Conservation (phyloP, 306 rosid genomes). For the Vigna radiata region DNA sequence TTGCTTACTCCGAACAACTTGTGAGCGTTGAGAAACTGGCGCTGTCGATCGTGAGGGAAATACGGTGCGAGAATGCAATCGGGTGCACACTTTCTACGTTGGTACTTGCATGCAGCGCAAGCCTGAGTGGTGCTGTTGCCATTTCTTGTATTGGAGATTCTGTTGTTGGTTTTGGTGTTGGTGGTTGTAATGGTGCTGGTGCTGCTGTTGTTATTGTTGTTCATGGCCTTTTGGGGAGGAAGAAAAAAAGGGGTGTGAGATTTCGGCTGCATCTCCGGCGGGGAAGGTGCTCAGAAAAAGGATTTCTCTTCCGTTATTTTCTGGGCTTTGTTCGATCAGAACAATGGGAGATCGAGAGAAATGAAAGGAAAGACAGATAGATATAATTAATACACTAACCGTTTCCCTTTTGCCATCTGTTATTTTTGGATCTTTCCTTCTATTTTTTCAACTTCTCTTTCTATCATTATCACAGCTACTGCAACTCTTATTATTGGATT, state of each 20-base stretch:
- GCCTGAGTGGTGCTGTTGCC: conserved; percentile 77
- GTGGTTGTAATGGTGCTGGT: conserved; percentile 49
- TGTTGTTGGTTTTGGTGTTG: conserved; percentile 39
- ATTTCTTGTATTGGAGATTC: conserved; percentile 31
- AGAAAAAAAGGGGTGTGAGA: conserved; percentile 45
- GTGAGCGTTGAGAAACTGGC: conserved; percentile 82
- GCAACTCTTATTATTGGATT: background rate
- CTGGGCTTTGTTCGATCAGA: conserved; percentile 37
- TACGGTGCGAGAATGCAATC: conserved; percentile 91
- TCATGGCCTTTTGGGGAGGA: conserved; percentile 34
- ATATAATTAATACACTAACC: background rate
- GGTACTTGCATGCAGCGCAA: conserved; percentile 95
- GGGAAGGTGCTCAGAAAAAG: conserved; percentile 54
- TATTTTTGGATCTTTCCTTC: background rate
- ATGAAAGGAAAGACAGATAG: conserved; percentile 51
- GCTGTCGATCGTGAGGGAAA: conserved; percentile 78
- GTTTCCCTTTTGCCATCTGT: background rate
- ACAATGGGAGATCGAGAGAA: conserved; percentile 55
- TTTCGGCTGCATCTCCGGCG: conserved; percentile 82
- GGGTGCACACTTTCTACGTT: conserved; percentile 85
- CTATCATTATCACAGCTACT: too few relatives aligned
- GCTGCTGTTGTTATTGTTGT: conserved; percentile 40
- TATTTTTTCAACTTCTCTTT: background rate
- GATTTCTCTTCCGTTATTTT: conserved; percentile 43
- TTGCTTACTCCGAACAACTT: conserved; percentile 84